These are phyloP conservation scores for Hortiboletus flavorubellus DNA, from an alignment of 768 basidiomycete genomes.

Conservation along the genomic window DNA sequence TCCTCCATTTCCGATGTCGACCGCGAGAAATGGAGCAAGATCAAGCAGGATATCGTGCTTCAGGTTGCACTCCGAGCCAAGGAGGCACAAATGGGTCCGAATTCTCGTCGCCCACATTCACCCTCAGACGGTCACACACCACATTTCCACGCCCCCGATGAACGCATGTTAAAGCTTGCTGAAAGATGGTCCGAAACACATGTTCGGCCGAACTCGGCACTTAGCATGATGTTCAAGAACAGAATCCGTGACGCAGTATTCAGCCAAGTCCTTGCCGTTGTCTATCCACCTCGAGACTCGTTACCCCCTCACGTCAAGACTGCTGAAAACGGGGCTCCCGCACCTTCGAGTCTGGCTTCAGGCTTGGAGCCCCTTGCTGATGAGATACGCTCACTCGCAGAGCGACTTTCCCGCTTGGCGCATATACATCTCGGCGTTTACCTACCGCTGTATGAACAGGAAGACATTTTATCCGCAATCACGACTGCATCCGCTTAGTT, in stretches of 20 bases:
- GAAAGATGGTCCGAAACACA: conserved; percentile 71
- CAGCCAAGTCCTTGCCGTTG: conserved; percentile 50
- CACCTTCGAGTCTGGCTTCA: conserved; percentile 32
- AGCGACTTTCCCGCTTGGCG: conserved; percentile 69
- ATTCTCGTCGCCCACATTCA: conserved; percentile 22
- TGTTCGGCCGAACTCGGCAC: conserved; percentile 55
- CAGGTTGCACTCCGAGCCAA: conserved; percentile 73
- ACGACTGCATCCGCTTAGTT: conserved; percentile 17
- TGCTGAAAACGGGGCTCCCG: conserved; percentile 17
- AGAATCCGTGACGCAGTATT: conserved; percentile 65
- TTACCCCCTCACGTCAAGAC: conserved; percentile 29
- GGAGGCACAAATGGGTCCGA: conserved; percentile 35
- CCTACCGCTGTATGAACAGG: conserved; percentile 71
- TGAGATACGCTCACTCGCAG: conserved; percentile 62
- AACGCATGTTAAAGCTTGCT: conserved; percentile 54
- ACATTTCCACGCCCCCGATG: conserved; percentile 40
- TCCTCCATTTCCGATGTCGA: conserved; percentile 35
- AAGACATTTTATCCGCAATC: conserved; percentile 36
- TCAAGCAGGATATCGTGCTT: conserved; percentile 65
- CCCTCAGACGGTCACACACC: conserved; percentile 24
- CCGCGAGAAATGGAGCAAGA: conserved; percentile 48
- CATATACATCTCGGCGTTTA: conserved; percentile 75
- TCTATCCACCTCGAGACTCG: conserved; percentile 46
- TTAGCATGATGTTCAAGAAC: conserved; percentile 58
- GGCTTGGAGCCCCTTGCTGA: conserved; percentile 72